Base-by-base conservation (phyloP, 352 stramenopile genomes). In the Elongisporangium senticosum region DNA sequence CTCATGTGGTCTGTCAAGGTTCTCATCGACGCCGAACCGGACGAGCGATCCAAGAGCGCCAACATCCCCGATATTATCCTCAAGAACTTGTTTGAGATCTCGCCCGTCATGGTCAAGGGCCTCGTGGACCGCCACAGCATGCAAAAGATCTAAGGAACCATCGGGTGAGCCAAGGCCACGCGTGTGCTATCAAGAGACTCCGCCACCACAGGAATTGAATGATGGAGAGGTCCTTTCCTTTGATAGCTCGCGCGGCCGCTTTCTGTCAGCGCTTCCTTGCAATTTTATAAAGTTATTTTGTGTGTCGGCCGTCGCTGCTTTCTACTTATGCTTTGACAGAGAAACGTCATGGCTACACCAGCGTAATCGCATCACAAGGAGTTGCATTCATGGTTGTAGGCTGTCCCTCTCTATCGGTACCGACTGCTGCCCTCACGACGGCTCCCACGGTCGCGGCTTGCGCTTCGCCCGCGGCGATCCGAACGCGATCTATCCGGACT, bases 51-150 rank as follows among this genome's bases (percentile, higher is more conserved):
- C 50, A 89, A 89, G 68, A 78, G 74, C 51, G 78, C 81, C 59
- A 95, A 95, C 70, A 83, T 88, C 39, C 80, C 84, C 28, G 86
- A 95, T 56, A 90, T 93, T 59, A 90, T 95, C 56, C 67, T 95
- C 21, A 91, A 90, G 68, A 95, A 95, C 70, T 59, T 95, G 19
- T 95, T 95, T 48, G 86, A 95, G 68, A 83, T 93, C 63, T 79
- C 80, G 21, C 86, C 86, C 0, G 81, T 93, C 21, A 93, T 85
- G 52, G 85, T 95, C 48, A 95, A 95, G 72, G 82, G 71, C 23
- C 76, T 93, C 24, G 77, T 93, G 39, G 86, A 95, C 53, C 79
- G 80, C 28, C 78, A 71, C 53, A 71, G 64, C 19, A 65, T 83
- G 11, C 71, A 75, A 47, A 72, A 83, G 59, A 70, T 62, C 13